These are phyloP conservation scores for Schwanniomyces sp. DNA, from an alignment of 805 yeast genomes.

Conservation along the genomic window DNA sequence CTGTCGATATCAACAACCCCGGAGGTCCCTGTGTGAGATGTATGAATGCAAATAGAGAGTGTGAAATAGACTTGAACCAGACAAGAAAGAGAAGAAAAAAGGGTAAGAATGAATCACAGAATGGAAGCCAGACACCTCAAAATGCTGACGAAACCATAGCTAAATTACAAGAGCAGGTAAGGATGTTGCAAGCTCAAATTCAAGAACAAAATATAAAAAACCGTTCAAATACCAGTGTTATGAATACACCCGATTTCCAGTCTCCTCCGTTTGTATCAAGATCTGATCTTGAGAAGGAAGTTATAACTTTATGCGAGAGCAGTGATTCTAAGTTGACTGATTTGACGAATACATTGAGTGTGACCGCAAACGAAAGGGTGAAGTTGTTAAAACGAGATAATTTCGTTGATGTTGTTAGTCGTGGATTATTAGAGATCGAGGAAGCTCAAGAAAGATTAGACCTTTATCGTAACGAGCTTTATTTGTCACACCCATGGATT, in stretches of 20 bases:
- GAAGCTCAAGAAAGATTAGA: conserved; percentile 60
- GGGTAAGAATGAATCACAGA: conserved; percentile 18
- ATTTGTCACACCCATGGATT: conserved; percentile 57
- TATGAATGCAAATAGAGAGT: conserved; percentile 55
- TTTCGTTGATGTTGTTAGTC: conserved; percentile 50
- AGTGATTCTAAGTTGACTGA: conserved; percentile 35
- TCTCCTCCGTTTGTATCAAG: conserved; percentile 27
- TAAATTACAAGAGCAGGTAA: conserved; percentile 20
- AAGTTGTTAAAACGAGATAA: conserved; percentile 23
- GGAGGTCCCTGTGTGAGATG: conserved; percentile 75
- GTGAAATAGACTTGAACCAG: conserved; percentile 67
- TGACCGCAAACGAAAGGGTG: conserved; percentile 43
- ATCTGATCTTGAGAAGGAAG: conserved; percentile 42
- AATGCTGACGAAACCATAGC: conserved; percentile 15
- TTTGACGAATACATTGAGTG: conserved; percentile 47
- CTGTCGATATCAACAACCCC: conserved; percentile 58
- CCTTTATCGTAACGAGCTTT: conserved; percentile 48
- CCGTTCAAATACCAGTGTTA: background rate
- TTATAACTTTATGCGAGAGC: conserved; percentile 32
- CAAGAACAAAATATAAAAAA: background rate
- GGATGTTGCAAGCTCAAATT: conserved; percentile 15
- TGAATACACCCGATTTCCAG: background rate
- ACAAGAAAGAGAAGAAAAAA: conserved; percentile 49
- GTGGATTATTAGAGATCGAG: conserved; percentile 55
- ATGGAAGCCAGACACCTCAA: conserved; percentile 1